Conservation (phyloP, 2,329 filamentous ascomycete genomes). For the Biscogniauxia marginata region DNA sequence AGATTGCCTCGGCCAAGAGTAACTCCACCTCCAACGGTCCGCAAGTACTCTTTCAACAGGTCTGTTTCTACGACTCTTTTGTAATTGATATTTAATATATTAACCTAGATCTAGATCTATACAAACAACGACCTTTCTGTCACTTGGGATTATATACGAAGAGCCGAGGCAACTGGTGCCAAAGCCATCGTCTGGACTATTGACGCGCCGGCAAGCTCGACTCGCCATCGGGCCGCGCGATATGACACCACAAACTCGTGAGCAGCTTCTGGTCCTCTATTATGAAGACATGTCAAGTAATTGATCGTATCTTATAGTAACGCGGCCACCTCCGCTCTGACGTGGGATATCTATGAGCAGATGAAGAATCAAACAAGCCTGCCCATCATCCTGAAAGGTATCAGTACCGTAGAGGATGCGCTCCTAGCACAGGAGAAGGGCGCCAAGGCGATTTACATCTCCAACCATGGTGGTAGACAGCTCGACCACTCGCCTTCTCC, state of each 20-base stretch:
- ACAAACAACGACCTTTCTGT: neutral
- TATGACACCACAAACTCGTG: conserved; percentile 22
- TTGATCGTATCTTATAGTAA: conserved; percentile 4
- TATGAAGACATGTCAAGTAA: conserved; percentile 11
- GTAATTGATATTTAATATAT: neutral
- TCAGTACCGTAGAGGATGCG: conserved; percentile 35
- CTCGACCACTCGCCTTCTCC: conserved; percentile 31
- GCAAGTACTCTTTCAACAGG: neutral
- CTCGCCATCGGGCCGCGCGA: conserved; percentile 24
- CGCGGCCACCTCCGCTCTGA: neutral
- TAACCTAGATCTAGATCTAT: neutral
- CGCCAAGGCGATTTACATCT: conserved; percentile 32
- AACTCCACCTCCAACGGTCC: neutral
- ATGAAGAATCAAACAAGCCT: conserved; percentile 22
- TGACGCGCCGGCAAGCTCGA: conserved; percentile 24
- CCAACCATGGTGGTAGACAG: conserved; percentile 37
- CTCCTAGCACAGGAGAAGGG: conserved; percentile 26
- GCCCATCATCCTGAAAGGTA: conserved; percentile 33
- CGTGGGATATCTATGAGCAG: conserved; percentile 29
- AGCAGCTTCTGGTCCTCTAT: conserved; percentile 1
- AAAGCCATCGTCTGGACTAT: conserved; percentile 29
- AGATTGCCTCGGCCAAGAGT: neutral
- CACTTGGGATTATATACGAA: neutral
- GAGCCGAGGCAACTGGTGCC: conserved; percentile 12
- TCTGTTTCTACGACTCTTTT: neutral